Percentiles rank a stretch among this genome's conserved stretches.
These are phyloP conservation scores for Puccinia triticina DNA, from an alignment of 1,284 basidiomycete genomes.

Conservation along the genomic window DNA sequence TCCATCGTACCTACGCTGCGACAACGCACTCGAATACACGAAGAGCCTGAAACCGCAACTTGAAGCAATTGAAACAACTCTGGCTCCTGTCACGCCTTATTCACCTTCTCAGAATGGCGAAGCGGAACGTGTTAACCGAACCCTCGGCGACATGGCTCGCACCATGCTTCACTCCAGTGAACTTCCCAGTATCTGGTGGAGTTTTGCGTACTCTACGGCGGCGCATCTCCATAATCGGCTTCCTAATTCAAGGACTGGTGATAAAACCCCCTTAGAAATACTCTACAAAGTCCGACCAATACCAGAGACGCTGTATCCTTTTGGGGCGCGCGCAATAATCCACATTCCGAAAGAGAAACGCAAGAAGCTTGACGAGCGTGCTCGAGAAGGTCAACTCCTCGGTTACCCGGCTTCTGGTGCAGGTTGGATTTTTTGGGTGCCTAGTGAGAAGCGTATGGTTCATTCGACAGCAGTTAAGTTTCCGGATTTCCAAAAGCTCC, in stretches of 20 bases:
- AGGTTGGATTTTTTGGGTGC: too few species aligned
- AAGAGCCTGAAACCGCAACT: not conserved
- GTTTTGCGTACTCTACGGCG: not conserved
- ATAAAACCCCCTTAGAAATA: not conserved
- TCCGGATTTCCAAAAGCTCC: not conserved
- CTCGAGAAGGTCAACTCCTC: not conserved
- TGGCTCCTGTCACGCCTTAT: not conserved
- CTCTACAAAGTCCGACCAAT: not conserved
- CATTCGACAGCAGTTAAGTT: not conserved
- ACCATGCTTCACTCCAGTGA: not conserved
- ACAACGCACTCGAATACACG: not conserved
- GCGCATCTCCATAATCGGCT: not conserved
- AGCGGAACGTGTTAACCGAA: not conserved
- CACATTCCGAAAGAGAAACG: not conserved
- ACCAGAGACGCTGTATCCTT: not conserved
- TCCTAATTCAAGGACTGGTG: not conserved
- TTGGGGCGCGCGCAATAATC: too few species aligned
- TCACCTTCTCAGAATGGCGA: slow-evolving; percentile 4
- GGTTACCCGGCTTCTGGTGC: not conserved
- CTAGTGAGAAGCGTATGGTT: not conserved
- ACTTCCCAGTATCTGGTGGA: not conserved
- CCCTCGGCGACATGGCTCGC: not conserved
- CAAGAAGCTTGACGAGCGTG: not conserved
- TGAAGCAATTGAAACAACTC: not conserved
- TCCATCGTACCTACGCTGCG: too few species aligned